Conservation (phyloP, 306 rosid species). For the Herpetospermum pedunculosum region DNA sequence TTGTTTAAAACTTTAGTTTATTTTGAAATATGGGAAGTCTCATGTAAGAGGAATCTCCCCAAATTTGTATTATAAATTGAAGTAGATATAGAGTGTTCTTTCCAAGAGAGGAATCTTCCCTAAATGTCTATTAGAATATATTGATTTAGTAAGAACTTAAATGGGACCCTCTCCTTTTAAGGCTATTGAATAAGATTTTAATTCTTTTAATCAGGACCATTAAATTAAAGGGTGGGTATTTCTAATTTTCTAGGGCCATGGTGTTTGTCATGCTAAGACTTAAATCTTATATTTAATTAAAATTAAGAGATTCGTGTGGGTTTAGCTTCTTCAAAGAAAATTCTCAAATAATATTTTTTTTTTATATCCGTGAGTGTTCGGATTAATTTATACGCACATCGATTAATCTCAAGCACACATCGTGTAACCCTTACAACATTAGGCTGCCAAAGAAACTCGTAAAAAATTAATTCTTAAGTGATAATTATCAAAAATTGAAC, state of each 20-base stretch:
- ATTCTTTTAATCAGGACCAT: conserved; percentile 11
- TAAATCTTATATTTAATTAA: background rate
- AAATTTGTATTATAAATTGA: background rate
- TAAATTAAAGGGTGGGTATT: background rate
- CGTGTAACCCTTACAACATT: too few species aligned
- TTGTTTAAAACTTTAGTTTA: background rate
- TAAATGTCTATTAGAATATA: background rate
- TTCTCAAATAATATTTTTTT: too few species aligned
- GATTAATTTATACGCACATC: too few species aligned
- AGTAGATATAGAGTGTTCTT: background rate
- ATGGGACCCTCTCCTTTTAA: background rate
- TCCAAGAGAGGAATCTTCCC: conserved; percentile 11
- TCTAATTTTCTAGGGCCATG: background rate
- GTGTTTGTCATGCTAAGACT: background rate
- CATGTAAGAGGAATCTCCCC: background rate
- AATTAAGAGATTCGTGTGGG: too few species aligned
- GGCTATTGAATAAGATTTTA: background rate
- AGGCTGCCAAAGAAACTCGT: too few species aligned
- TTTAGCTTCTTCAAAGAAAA: too few species aligned
- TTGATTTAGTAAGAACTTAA: background rate
- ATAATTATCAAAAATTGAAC: too few species aligned
- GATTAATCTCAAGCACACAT: too few species aligned
- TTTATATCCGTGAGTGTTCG: too few species aligned
- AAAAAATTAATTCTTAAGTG: too few species aligned
- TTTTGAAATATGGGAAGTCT: background rate